These are phyloP conservation scores for Podospora didyma DNA, from an alignment of 495 filamentous ascomycete species.

Conservation along the genomic window DNA sequence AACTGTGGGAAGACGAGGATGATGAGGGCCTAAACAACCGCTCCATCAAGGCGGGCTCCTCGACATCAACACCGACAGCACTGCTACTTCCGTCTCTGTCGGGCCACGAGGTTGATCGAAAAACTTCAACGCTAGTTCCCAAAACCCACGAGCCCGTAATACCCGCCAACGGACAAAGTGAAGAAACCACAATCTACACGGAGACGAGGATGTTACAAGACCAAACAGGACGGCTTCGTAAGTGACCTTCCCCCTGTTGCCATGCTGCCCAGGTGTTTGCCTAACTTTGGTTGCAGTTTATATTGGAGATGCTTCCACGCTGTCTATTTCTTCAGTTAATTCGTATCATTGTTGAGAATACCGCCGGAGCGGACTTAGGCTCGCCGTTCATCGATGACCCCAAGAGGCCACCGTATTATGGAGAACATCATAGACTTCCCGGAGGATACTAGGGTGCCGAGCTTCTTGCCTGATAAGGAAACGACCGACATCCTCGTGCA, in stretches of 20 bases:
- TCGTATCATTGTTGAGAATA: constrained; percentile 66
- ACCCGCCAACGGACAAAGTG: constrained; percentile 46
- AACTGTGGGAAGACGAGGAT: constrained; percentile 27
- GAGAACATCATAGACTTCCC: constrained; percentile 55
- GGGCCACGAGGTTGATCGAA: constrained; percentile 15
- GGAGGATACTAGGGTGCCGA: constrained; percentile 37
- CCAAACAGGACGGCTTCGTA: constrained; percentile 51
- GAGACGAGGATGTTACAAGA: constrained; percentile 58
- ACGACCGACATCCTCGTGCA: constrained; percentile 52
- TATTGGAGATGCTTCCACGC: constrained; percentile 67
- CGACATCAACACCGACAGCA: constrained; percentile 10
- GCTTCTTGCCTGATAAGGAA: constrained; percentile 50
- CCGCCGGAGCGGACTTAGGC: constrained; percentile 47
- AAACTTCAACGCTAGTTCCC: constrained; percentile 35
- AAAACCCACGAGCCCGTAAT: constrained; percentile 49
- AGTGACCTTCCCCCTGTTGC: constrained; percentile 23
- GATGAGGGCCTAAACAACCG: constrained; percentile 18
- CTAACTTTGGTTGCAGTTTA: constrained; percentile 44
- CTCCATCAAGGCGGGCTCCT: constrained; percentile 10
- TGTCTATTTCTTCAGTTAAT: constrained; percentile 70
- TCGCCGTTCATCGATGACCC: constrained; percentile 69
- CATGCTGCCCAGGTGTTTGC: not conserved
- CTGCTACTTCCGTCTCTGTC: constrained; percentile 13
- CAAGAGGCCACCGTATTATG: constrained; percentile 62
- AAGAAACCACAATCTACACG: constrained; percentile 55